These are phyloP conservation scores for Malassezia brasiliensis DNA, from an alignment of 1,284 basidiomycete species.

Conservation along the genomic window DNA sequence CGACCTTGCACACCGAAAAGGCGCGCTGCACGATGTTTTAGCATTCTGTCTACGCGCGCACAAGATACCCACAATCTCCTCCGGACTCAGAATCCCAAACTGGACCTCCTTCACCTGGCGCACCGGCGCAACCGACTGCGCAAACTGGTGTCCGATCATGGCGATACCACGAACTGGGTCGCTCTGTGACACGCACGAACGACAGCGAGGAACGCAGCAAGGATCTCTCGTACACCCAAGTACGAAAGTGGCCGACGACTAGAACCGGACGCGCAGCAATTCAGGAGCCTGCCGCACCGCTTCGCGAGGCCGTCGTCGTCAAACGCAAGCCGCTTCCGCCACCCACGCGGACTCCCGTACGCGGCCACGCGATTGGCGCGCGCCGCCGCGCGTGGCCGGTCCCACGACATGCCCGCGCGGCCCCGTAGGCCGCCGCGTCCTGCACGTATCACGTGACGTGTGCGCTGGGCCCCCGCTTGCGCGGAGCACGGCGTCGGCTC, in stretches of 20 bases:
- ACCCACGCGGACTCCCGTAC: conserved; percentile 1
- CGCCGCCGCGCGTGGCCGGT: no score
- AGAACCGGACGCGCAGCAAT: conserved; percentile 2
- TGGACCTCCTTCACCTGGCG: conserved; percentile 80
- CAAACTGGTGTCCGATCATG: conserved; percentile 48
- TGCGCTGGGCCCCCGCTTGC: no score
- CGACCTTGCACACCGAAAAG: conserved; percentile 93
- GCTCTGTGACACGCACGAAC: not conserved
- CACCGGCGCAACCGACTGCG: conserved; percentile 83
- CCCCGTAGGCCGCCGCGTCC: not conserved
- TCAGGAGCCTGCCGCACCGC: not conserved
- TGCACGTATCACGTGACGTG: not conserved
- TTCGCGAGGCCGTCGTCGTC: conserved; percentile 16
- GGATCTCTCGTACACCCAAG: conserved; percentile 1
- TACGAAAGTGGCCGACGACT: conserved; percentile 18
- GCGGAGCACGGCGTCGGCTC: not conserved
- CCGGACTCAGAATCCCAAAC: conserved; percentile 98
- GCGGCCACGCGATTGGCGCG: not conserved
- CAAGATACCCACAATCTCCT: conserved; percentile 64
- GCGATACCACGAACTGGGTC: not conserved
- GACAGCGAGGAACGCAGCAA: no score
- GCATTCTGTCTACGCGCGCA: conserved; percentile 4
- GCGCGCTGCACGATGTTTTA: conserved; percentile 59
- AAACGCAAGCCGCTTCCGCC: conserved; percentile 3
- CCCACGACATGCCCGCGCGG: not conserved